Evolutionary conservation across 495 filamentous ascomycete genomes (phyloP).

Genomic region (Mycothermus thermophilus): DNA sequence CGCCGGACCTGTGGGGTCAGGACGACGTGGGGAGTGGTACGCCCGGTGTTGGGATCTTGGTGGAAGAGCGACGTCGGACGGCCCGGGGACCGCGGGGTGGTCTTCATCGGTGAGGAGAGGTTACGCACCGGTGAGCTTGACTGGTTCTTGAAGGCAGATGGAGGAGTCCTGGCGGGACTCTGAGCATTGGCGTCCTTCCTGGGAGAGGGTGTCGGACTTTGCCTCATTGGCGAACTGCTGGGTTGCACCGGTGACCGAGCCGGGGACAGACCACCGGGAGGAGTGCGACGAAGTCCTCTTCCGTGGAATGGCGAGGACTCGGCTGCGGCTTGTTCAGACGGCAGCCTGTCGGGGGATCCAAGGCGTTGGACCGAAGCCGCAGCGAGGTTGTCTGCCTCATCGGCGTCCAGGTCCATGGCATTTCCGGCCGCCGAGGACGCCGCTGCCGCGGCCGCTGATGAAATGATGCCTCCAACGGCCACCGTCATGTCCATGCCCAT

Average conservation of each 20-base stretch:
- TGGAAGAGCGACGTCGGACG: conserved; percentile 42
- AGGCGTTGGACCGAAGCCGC: conserved; percentile 34
- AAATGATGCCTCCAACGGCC: conserved; percentile 42
- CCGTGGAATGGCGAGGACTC: conserved; percentile 44
- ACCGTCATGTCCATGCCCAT: conserved; percentile 41
- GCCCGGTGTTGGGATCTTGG: conserved; percentile 40
- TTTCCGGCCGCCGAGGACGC: conserved; percentile 39
- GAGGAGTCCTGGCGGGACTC: conserved; percentile 7
- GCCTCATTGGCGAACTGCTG: conserved; percentile 5
- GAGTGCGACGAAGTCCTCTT: conserved; percentile 39
- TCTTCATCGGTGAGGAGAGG: conserved; percentile 9
- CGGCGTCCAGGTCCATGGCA: conserved; percentile 45
- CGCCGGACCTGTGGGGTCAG: conserved; percentile 48
- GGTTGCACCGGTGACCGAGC: conserved; percentile 1
- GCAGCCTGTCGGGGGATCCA: conserved; percentile 16
- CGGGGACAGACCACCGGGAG: background rate
- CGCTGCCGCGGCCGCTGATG: conserved; percentile 16
- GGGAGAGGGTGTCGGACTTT: conserved; percentile 8
- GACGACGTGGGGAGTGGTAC: conserved; percentile 48
- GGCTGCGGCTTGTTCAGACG: conserved; percentile 19
- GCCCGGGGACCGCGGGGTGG: conserved; percentile 14
- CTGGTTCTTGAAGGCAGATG: conserved; percentile 18
- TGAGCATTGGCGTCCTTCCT: conserved; percentile 2
- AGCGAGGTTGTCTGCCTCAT: conserved; percentile 37
- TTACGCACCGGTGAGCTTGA: conserved; percentile 23